Base-by-base conservation (phyloP, 192 early-diverging fungal species). In the Geranomyces variabilis region DNA sequence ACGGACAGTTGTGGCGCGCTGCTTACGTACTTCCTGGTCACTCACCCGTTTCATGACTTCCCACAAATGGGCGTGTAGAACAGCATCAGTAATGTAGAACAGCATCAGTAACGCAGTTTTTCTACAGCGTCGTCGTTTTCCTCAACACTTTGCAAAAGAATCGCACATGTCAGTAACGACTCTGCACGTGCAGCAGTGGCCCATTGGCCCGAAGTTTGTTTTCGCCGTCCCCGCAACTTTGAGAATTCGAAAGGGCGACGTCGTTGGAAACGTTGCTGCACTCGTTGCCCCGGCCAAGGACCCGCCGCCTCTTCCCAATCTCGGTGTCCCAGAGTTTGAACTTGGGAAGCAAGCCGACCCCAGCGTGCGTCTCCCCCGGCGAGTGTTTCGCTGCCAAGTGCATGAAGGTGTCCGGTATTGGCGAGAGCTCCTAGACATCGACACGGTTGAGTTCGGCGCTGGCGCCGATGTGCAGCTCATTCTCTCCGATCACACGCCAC, bases 201-300 rank as follows among this genome's bases (percentile, higher is more conserved):
- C 17, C 51, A 53, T 53, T 53, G 51, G 51, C 26, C 51, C 51
- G 26, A 53, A 53, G 6, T 53, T 53, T 53, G 51, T 53, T 53
- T 53, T 53, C 51, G 51, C 51, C 51, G 51, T 53, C 51, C 51
- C 51, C 21, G 2, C 51, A 53, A 53, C 51, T 53, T 53, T 53
- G 51, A 53, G 51, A 53, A 26, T 53, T 53, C 51, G 51, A 53
- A 53, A 53, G 51, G 26, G 36, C 36, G 51, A 53, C 51, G 51
- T 53, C 51, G 51, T 53, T 47, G 46, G 46, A 47, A 47, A 47
- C 46, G 10, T 47, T 53, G 51, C 51, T 53, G 51, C 51, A 53
- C 26, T 53, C 51, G 51, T 53, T 53, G 51, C 51, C 51, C 51
- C 51, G 51, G 51, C 51, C 51, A 53, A 53, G 51, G 51, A 53